phyloP scores from a whole-genome alignment of 2,329 filamentous ascomycete genomes.

The Achaetomium macrosporum region DNA sequence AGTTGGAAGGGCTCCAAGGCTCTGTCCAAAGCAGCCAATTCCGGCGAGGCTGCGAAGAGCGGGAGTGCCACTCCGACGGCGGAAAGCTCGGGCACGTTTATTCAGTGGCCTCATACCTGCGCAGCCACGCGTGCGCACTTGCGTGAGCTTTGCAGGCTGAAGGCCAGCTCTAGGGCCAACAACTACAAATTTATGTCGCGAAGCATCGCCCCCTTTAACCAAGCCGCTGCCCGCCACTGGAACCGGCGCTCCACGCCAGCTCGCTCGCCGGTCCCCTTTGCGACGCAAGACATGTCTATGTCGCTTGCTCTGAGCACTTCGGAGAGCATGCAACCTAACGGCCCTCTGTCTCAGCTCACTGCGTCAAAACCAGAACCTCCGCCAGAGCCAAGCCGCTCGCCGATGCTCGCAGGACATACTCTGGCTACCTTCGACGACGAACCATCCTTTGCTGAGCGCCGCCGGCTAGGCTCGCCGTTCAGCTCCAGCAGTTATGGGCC shows the following conservation, averaged over 20 bases:
- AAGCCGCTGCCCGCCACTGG: constrained; percentile 43
- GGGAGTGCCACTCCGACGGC: constrained; percentile 52
- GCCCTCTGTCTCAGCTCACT: constrained; percentile 56
- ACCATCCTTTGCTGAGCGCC: constrained; percentile 29
- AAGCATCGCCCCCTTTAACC: constrained; percentile 52
- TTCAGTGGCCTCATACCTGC: constrained; percentile 59
- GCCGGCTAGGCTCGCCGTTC: constrained; percentile 50
- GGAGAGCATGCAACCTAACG: constrained; percentile 58
- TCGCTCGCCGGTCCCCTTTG: constrained; percentile 47
- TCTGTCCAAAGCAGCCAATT: constrained; percentile 26
- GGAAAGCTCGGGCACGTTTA: constrained; percentile 42
- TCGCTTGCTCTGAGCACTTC: constrained; percentile 59
- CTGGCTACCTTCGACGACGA: constrained; percentile 25
- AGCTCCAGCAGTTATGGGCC: constrained; percentile 55
- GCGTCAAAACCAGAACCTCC: constrained; percentile 33
- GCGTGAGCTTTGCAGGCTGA: constrained; percentile 55
- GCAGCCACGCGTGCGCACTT: constrained; percentile 57
- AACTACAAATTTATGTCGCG: constrained; percentile 43
- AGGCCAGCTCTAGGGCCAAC: constrained; percentile 40
- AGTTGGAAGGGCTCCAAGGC: constrained; percentile 59
- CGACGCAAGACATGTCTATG: constrained; percentile 55
- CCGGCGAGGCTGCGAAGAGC: constrained; percentile 36
- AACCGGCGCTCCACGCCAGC: constrained; percentile 44
- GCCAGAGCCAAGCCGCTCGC: constrained; percentile 5
- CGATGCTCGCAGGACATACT: constrained; percentile 20